Evolutionary conservation across 2,329 filamentous ascomycete genomes (phyloP).

Genomic region (Venturiaceae sp.): DNA sequence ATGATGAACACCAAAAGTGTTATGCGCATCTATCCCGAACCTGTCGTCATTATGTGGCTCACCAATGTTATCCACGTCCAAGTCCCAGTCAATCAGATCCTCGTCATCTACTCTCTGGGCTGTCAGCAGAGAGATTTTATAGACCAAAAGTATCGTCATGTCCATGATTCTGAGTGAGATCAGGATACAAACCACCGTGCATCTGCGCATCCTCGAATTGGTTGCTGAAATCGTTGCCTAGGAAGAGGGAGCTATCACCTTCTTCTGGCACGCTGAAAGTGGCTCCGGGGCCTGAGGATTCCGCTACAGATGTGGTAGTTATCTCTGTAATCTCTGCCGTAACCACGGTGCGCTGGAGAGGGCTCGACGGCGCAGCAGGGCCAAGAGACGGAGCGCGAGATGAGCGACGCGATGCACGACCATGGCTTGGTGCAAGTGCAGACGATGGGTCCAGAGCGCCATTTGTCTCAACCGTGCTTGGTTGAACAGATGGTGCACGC

Average conservation of each 20-base stretch:
- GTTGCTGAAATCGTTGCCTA: background rate
- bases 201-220: no score
- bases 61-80: no score
- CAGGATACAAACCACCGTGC: background rate
- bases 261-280: slow-evolving; percentile 3
- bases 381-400: background rate
- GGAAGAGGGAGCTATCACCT: slow-evolving; percentile 2
- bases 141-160: no score
- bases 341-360: background rate
- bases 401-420: background rate
- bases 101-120: no score
- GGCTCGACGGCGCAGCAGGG: background rate
- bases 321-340: background rate
- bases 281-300: background rate
- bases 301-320: background rate
- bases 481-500: background rate
- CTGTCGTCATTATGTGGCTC: no score
- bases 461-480: background rate
- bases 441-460: background rate
- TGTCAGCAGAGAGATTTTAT: no score
- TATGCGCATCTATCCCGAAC: no score
- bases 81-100: no score
- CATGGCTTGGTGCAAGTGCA: background rate
- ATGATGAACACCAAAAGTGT: no score
- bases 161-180: background rate